Base-by-base conservation (phyloP, 2,329 filamentous ascomycete species). In the Lachnellula subtilissima region DNA sequence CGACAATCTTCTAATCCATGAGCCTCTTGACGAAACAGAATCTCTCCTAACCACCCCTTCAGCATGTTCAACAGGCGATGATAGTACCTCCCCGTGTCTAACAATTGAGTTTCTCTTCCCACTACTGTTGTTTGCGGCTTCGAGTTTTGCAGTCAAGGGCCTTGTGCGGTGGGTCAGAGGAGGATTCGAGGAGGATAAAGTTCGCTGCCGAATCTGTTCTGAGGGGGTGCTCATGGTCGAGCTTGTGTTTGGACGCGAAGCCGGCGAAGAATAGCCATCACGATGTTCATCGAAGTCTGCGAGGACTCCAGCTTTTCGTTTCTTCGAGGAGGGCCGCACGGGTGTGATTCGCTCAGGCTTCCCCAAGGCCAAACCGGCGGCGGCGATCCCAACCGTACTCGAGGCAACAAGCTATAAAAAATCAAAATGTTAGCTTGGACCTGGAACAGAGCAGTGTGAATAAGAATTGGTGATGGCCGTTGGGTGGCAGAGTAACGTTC, bases 1-100 rank as follows among this genome's bases (percentile, higher is more conserved):
- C 23, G 88, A 89, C 40, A 91, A 73, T 50, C 87, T 83, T 64
- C 83, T 82, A 61, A 91, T 83, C 88, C 88, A 92, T 28, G 87
- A 89, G 53, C 82, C 77, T 66, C 76, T 80, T 36, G 83, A 86
- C 15, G 83, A 85, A 36, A 78, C 64, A 3, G 84, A 86, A 64
- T 84, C 80, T 61, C 82, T 64, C 25, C 55, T 63, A 32, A 46
- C 56, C 48, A 64, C 64, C 46, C 67, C 67, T 48, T 60, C 61
- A 22, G 40, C 40, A 53, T 48, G 50, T 46, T 59, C 58, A n/a
- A 45, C 36, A n/a, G 61, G 49, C 22, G 63, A 55, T 28, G 60
- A 61, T 35, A 32, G 28, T 32, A 52, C 48, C 4, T 69, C 67
- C 7, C 63, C 65, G 23, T 61, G 54, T 50, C 59, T 60, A 32